Conservation (phyloP, 176 grass and related monocot species). For the Olyra latifolia region DNA sequence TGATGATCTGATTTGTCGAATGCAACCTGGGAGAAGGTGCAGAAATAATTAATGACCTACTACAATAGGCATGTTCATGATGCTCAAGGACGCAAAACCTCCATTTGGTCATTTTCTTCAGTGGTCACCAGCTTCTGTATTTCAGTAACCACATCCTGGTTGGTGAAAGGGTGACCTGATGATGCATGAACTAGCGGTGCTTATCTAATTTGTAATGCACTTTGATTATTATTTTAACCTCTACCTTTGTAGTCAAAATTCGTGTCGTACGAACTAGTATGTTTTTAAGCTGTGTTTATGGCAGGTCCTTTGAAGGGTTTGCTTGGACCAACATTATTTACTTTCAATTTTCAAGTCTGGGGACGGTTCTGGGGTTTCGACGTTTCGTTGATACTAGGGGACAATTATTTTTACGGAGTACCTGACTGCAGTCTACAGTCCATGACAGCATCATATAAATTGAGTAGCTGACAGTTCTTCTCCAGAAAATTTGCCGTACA, state of each 20-base stretch:
- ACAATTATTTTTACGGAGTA: not conserved
- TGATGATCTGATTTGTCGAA: constrained; percentile 41
- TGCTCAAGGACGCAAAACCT: not conserved
- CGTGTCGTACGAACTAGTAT: not conserved
- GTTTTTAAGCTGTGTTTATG: constrained; percentile 13
- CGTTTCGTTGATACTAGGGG: not conserved
- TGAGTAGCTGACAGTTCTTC: too few relatives aligned
- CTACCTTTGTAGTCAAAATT: constrained; percentile 24
- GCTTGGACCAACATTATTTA: constrained; percentile 9
- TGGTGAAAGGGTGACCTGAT: not conserved
- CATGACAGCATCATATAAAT: not conserved
- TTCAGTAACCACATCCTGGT: constrained; percentile 11
- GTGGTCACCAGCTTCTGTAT: not conserved
- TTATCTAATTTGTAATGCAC: constrained; percentile 20
- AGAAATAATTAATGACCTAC: not conserved
- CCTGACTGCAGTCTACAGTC: not conserved
- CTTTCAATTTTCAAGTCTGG: not conserved
- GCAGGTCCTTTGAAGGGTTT: not conserved
- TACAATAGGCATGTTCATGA: constrained; percentile 18
- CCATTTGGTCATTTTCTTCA: not conserved
- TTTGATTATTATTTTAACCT: constrained; percentile 7
- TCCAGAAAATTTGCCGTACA: too few relatives aligned
- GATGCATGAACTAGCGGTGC: not conserved
- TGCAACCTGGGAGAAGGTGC: constrained; percentile 21
- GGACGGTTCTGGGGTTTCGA: not conserved